Conservation (phyloP, 441 rosid species). For the Gossypium davidsonii region DNA sequence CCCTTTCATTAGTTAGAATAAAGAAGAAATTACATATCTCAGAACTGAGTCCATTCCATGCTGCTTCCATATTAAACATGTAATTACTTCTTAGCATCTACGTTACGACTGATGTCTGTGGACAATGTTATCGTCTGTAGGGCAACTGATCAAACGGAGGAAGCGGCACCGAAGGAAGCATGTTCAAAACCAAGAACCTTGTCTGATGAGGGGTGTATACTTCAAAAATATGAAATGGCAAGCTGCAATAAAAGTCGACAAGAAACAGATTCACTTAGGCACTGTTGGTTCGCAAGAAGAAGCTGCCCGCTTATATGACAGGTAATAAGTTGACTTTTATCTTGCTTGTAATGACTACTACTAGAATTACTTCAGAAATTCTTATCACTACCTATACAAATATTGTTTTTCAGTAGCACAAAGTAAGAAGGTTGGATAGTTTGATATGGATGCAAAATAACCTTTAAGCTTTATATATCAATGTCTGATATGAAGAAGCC, state of each 20-base stretch:
- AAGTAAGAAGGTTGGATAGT: not conserved
- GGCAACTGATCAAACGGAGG: constrained; percentile 77
- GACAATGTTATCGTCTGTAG: constrained; percentile 28
- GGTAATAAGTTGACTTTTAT: constrained; percentile 31
- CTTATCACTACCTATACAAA: not conserved
- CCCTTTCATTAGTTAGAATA: not conserved
- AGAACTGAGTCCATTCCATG: not conserved
- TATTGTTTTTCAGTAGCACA: not conserved
- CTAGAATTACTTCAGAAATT: not conserved
- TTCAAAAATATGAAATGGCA: constrained; percentile 99
- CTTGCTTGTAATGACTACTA: not conserved
- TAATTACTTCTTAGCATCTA: not conserved
- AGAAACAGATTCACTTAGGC: constrained; percentile 93
- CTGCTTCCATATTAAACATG: not conserved
- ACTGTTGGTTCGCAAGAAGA: constrained; percentile 91
- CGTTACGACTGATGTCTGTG: constrained; percentile 6
- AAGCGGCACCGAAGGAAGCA: constrained; percentile 86
- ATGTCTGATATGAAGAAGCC: not conserved
- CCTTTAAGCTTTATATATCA: not conserved
- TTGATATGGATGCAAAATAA: not conserved
- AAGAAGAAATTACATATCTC: not conserved
- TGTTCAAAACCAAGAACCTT: constrained; percentile 81
- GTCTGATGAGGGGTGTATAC: constrained; percentile 95
- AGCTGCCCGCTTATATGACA: constrained; percentile 90
- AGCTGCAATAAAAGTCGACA: constrained; percentile 95